Evolutionary conservation across 495 filamentous ascomycete genomes (phyloP).

Genomic region (Podospora bellae-mahoneyi): DNA sequence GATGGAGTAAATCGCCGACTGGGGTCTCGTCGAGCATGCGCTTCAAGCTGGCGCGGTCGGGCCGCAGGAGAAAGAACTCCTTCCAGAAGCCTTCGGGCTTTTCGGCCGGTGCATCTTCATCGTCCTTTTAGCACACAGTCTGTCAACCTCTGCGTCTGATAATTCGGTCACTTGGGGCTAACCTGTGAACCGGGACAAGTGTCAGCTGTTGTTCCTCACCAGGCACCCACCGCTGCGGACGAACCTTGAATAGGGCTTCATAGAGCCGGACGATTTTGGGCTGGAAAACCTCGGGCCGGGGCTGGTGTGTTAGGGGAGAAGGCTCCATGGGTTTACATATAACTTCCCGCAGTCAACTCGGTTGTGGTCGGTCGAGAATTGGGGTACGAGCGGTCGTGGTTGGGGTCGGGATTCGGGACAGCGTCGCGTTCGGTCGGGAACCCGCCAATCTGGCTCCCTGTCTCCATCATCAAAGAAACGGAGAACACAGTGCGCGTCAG

Average conservation of each 20-base stretch:
- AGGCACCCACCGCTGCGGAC: constrained; percentile 6
- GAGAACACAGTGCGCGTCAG: background rate
- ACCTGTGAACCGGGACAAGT: background rate
- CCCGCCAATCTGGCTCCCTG: background rate
- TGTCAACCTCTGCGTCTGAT: background rate
- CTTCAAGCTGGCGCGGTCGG: constrained; percentile 64
- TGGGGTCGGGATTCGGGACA: background rate
- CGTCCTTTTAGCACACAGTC: constrained; percentile 47
- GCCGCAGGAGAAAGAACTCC: constrained; percentile 87
- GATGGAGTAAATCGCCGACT: constrained; percentile 69
- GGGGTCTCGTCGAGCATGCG: constrained; percentile 62
- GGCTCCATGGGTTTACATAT: constrained; percentile 62
- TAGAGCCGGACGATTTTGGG: constrained; percentile 92
- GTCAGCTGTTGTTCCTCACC: background rate
- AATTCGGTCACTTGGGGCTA: background rate
- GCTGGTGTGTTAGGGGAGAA: constrained; percentile 91
- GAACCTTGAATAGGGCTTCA: constrained; percentile 79
- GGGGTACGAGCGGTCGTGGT: background rate
- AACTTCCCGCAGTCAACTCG: background rate
- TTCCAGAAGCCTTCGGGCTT: constrained; percentile 90
- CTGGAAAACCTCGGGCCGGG: constrained; percentile 83
- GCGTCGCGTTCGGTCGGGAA: background rate
- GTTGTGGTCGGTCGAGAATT: background rate
- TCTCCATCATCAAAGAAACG: background rate
- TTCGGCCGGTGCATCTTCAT: constrained; percentile 40